Base-by-base conservation (phyloP, 495 filamentous ascomycete genomes). In the Pseudevernia furfuracea region DNA sequence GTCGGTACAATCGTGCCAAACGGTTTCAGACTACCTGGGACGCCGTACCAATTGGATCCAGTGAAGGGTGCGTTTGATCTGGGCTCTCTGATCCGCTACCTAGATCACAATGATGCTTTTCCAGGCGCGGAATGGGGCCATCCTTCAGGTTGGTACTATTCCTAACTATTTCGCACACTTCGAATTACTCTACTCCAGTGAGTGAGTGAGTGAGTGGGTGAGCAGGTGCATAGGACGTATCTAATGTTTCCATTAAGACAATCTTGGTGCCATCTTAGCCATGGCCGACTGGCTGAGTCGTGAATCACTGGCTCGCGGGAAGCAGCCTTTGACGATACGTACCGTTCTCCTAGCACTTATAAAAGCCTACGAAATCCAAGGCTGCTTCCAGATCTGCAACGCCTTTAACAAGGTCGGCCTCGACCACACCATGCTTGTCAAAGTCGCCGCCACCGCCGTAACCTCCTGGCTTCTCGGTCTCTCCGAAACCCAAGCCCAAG, bases 321-420 rank as follows among this genome's bases (percentile, higher is more conserved):
- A 59, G 39, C 19, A 63, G 62, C 63, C 67, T 1, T 37, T 75
- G 57, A 77, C 74, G 3, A 69, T 76, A 41, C 66, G 64, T 19
- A 75, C 71, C 10, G 4, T 65, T 5, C 66, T 79, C 15, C 57
- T 55, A 14, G 75, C 74, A 17, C 37, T 75, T 59, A 77, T 80
- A 61, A 80, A 81, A 68, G 75, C 78, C 1, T 80, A 80, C 60
- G 79, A 82, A 60, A 76, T 82, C 61, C 79, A 82, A 58, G 79
- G 79, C 17, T 63, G 58, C 59, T 71, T 76, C 43, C 79, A 77
- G 30, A 67, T 75, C 10, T 37, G 57, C 3, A 80, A 80, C 41
- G 67, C 77, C 8, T 77, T 79, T 62, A 80, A 81, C 60, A 46
- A 41, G 0, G 58, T 68, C 30, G 79, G 80, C 0, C 66, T 81